Conservation (phyloP, 768 basidiomycete species). For the Amanita pseudoporphyria region DNA sequence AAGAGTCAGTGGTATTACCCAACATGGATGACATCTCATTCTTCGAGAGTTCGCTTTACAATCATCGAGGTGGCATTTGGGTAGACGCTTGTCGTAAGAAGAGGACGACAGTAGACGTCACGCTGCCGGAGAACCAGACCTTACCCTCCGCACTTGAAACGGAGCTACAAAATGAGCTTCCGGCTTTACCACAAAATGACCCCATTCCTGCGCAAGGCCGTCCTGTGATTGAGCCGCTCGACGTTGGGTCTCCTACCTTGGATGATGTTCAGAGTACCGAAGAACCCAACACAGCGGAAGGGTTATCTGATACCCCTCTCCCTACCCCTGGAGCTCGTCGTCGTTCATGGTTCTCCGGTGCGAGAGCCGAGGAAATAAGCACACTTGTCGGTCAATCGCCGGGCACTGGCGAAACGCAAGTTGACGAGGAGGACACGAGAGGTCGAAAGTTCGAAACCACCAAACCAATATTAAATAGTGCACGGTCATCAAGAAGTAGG, state of each 20-base stretch:
- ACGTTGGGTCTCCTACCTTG: background rate
- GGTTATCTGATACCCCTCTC: background rate
- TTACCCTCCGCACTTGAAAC: background rate
- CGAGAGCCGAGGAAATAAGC: conserved; percentile 27
- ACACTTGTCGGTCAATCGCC: conserved; percentile 15
- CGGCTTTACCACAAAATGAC: background rate
- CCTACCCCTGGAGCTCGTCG: conserved; percentile 20
- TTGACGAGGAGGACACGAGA: conserved; percentile 17
- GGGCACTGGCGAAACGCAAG: conserved; percentile 7
- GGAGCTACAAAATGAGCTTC: background rate
- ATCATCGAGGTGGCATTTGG: conserved; percentile 85
- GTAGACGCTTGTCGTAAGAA: conserved; percentile 54
- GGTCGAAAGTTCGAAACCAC: conserved; percentile 27
- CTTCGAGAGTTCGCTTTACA: conserved; percentile 65
- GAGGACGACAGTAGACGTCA: background rate
- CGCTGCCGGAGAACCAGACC: background rate
- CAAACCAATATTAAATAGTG: conserved; percentile 7
- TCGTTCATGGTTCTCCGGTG: conserved; percentile 47
- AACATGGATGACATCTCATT: conserved; percentile 99
- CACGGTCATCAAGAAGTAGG: conserved; percentile 3
- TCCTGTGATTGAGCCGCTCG: background rate
- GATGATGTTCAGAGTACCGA: background rate
- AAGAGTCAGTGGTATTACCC: conserved; percentile 89
- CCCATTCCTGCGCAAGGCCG: background rate
- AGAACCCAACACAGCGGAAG: background rate